phyloP scores from a whole-genome alignment of 306 rosid species.

The Astragalus glycyphyllos region DNA sequence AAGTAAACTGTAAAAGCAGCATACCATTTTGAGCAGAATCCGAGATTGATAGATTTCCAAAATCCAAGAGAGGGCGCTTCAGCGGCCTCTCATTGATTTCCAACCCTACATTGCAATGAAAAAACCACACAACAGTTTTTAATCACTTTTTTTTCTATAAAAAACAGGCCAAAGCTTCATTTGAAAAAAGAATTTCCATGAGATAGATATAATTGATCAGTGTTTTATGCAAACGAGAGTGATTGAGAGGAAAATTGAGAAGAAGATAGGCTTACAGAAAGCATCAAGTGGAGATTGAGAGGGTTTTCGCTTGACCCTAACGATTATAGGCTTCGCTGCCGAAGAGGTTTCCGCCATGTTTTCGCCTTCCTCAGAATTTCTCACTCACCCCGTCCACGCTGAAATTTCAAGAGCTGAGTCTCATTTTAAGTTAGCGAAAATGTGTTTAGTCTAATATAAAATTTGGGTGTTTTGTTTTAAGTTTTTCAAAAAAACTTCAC shows the following conservation, averaged over 20 bases:
- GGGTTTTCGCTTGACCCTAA: slow-evolving; percentile 88
- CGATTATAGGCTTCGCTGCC: slow-evolving; percentile 69
- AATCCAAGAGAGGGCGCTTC: slow-evolving; percentile 83
- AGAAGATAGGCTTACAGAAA: slow-evolving; percentile 59
- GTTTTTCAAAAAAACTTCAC: too few relatives aligned
- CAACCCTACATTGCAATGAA: slow-evolving; percentile 59
- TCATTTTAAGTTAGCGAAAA: too few relatives aligned
- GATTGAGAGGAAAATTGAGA: neutral
- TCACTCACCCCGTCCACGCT: too few relatives aligned
- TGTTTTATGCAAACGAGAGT: neutral
- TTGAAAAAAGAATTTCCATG: neutral
- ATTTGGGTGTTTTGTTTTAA: too few relatives aligned
- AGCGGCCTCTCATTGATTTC: slow-evolving; percentile 85
- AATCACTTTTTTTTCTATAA: too few relatives aligned
- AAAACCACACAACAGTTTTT: neutral
- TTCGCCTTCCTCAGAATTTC: neutral
- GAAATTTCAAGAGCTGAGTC: too few relatives aligned
- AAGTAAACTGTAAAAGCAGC: slow-evolving; percentile 21
- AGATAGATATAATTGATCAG: neutral
- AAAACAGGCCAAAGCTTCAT: neutral
- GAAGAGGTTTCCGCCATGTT: slow-evolving; percentile 67
- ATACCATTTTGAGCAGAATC: slow-evolving; percentile 62
- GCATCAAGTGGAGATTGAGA: slow-evolving; percentile 75
- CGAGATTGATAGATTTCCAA: slow-evolving; percentile 66
- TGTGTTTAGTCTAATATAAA: too few relatives aligned